Evolutionary conservation across 805 yeast genomes (phyloP).

Genomic region (Nakazawaea holstii): DNA sequence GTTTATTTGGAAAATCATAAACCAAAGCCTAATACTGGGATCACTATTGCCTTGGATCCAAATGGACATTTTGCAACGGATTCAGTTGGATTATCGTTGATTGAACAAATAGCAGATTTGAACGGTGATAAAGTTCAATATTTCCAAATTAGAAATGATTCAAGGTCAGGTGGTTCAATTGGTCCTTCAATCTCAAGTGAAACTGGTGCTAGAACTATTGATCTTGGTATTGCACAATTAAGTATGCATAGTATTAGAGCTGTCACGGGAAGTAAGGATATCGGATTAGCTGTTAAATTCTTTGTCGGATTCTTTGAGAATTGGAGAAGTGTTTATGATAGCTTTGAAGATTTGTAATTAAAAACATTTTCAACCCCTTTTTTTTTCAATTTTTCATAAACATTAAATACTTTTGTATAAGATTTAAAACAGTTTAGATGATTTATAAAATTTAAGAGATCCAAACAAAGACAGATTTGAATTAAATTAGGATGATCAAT

Average conservation of each 20-base stretch:
- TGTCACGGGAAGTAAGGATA: slow-evolving; percentile 70
- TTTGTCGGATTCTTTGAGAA: slow-evolving; percentile 63
- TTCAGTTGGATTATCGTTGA: slow-evolving; percentile 61
- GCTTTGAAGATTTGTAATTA: slow-evolving; percentile 27
- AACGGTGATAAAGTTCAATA: slow-evolving; percentile 68
- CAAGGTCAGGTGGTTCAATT: slow-evolving; percentile 84
- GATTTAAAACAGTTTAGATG: too few relatives aligned
- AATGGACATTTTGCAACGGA: slow-evolving; percentile 85
- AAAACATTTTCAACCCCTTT: too few relatives aligned
- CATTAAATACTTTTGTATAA: too few relatives aligned
- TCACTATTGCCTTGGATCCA: slow-evolving; percentile 67
- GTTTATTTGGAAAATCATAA: slow-evolving; percentile 74
- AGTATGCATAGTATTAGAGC: slow-evolving; percentile 88
- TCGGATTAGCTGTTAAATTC: slow-evolving; percentile 68
- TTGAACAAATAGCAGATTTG: slow-evolving; percentile 61
- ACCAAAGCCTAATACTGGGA: slow-evolving; percentile 75
- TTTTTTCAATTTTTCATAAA: too few relatives aligned
- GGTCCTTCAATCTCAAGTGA: slow-evolving; percentile 65
- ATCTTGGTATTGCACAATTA: slow-evolving; percentile 77
- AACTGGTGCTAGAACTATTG: slow-evolving; percentile 74
- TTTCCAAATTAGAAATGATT: slow-evolving; percentile 82
- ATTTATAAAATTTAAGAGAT: too few relatives aligned
- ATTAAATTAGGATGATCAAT: too few relatives aligned
- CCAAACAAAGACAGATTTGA: too few relatives aligned
- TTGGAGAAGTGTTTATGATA: slow-evolving; percentile 59